Percentiles rank a stretch among this genome's conserved stretches.
Conservation (phyloP, 1,139 yeast genomes). For the Pichia sp. region DNA sequence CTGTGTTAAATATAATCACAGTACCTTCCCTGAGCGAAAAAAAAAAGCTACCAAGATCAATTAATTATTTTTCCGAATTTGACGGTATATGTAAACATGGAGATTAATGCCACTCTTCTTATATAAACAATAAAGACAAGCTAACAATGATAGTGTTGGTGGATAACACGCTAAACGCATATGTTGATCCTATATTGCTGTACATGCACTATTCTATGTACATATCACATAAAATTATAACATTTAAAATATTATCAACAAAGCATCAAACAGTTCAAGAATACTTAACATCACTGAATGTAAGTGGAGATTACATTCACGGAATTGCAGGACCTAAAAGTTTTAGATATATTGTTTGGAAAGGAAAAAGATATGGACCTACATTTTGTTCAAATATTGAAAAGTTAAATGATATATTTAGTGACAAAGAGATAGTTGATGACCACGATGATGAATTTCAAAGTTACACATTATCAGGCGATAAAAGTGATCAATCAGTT, state of each 20-base stretch:
- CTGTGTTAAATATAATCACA: no score
- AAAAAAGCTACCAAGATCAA: neutral
- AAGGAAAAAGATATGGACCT: slow-evolving; percentile 18
- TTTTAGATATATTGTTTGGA: slow-evolving; percentile 13
- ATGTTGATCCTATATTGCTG: slow-evolving; percentile 15
- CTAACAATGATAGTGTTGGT: slow-evolving; percentile 17
- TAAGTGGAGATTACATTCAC: slow-evolving; percentile 21
- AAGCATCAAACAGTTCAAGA: slow-evolving; percentile 12
- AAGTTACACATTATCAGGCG: neutral
- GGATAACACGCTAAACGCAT: slow-evolving; percentile 15
- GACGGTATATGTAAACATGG: neutral
- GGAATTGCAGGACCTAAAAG: slow-evolving; percentile 19
- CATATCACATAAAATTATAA: slow-evolving; percentile 9
- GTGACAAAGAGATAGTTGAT: neutral
- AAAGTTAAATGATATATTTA: slow-evolving; percentile 1
- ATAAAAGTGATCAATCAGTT: neutral
- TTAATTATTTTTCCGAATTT: neutral
- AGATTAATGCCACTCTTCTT: neutral
- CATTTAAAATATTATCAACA: slow-evolving; percentile 12
- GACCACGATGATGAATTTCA: neutral
- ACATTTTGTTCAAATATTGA: slow-evolving; percentile 17
- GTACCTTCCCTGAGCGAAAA: no score
- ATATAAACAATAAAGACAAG: neutral
- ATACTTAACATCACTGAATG: slow-evolving; percentile 15
- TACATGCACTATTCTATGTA: slow-evolving; percentile 13